phyloP scores from a whole-genome alignment of 805 yeast genomes.

The Phaffomyces antillensis region DNA sequence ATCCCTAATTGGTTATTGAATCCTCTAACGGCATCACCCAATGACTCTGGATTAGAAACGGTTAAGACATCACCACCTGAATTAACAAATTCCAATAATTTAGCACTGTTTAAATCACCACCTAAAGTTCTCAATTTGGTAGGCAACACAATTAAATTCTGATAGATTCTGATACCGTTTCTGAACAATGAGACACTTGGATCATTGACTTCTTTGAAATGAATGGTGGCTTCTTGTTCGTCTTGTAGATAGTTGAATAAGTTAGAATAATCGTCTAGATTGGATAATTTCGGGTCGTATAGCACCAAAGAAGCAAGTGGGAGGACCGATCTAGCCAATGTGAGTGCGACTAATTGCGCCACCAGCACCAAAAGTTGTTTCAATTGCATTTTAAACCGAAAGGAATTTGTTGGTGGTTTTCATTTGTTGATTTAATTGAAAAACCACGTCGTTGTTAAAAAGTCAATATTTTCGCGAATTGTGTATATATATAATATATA shows the following conservation, averaged over 20 bases:
- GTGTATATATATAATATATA: too few relatives aligned
- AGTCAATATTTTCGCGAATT: not conserved
- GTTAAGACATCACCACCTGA: constrained; percentile 73
- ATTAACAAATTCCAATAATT: constrained; percentile 50
- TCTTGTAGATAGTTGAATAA: constrained; percentile 8
- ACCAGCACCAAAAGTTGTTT: constrained; percentile 3
- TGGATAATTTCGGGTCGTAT: constrained; percentile 14
- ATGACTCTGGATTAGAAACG: constrained; percentile 43
- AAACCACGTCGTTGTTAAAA: not conserved
- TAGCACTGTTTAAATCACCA: constrained; percentile 34
- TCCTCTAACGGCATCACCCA: constrained; percentile 55
- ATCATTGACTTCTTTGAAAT: constrained; percentile 20
- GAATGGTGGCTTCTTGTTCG: constrained; percentile 29
- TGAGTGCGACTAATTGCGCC: not conserved
- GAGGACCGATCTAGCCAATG: constrained; percentile 10
- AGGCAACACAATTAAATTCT: constrained; percentile 56
- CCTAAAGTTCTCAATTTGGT: constrained; percentile 40
- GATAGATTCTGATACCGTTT: constrained; percentile 40
- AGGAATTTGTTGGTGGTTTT: not conserved
- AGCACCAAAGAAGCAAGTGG: constrained; percentile 14
- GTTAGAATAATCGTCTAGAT: constrained; percentile 17
- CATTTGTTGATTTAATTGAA: not conserved
- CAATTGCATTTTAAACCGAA: constrained; percentile 1
- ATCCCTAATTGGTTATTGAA: constrained; percentile 79
- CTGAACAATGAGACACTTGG: constrained; percentile 26